These are phyloP conservation scores for Tetrapisispora fleetii DNA, from an alignment of 805 yeast species.

Conservation along the genomic window DNA sequence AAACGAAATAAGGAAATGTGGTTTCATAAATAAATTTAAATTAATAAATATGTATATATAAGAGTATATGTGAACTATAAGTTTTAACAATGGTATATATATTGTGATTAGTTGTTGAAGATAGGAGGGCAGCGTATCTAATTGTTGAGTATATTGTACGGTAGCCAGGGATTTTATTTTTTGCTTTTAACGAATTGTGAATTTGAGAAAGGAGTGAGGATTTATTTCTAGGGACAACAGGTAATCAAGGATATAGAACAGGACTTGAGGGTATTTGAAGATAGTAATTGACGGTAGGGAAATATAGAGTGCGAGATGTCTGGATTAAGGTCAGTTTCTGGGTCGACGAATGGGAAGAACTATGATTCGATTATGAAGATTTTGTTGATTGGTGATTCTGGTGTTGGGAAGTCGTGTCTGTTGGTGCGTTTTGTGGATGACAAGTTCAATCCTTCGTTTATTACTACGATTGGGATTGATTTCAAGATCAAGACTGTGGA, in stretches of 20 bases:
- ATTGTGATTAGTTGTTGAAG: no score
- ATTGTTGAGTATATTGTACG: no score
- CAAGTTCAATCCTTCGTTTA: conserved; percentile 91
- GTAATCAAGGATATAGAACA: not conserved
- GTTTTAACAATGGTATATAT: no score
- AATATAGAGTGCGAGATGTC: conserved; percentile 20
- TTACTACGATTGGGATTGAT: conserved; percentile 96
- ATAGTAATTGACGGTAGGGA: no score
- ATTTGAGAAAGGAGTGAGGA: not conserved
- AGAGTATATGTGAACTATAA: no score
- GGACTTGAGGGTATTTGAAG: not conserved
- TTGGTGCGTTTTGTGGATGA: conserved; percentile 90
- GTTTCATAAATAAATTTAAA: not conserved
- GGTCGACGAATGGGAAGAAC: conserved; percentile 23
- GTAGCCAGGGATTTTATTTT: no score
- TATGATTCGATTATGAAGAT: conserved; percentile 89
- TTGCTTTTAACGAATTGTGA: not conserved
- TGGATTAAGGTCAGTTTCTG: conserved; percentile 23
- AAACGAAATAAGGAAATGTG: conserved; percentile 1
- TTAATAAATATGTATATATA: no score
- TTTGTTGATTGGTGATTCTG: conserved; percentile 87
- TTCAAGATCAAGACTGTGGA: conserved; percentile 95
- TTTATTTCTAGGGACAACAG: not conserved
- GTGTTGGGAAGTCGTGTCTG: conserved; percentile 84
- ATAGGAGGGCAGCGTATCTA: no score